phyloP scores from a whole-genome alignment of 176 grass and related monocot genomes.

The Ampelocalamus luodianensis region DNA sequence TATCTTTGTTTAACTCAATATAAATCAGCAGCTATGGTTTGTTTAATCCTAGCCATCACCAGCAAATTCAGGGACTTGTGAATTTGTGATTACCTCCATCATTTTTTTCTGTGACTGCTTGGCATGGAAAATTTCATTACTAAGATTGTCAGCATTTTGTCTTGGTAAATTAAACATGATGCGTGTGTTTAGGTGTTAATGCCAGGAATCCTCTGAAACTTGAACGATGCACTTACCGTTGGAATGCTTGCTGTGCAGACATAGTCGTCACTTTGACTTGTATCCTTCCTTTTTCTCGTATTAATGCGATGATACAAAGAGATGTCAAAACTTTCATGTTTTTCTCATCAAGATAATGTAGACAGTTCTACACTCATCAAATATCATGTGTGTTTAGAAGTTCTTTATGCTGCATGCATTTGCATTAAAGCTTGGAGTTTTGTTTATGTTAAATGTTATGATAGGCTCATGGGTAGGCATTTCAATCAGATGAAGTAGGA shows the following conservation, averaged over 20 bases:
- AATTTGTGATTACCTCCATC: not conserved
- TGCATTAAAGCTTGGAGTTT: too few species aligned
- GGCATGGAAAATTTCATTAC: not conserved
- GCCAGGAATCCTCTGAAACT: not conserved
- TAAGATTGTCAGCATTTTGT: not conserved
- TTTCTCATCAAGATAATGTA: too few species aligned
- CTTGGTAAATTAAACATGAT: not conserved
- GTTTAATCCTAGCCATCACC: not conserved
- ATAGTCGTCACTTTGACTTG: not conserved
- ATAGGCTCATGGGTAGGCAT: too few species aligned
- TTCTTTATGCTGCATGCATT: too few species aligned
- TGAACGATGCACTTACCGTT: not conserved
- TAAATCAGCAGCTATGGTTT: not conserved
- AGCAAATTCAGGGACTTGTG: not conserved
- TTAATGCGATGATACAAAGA: too few species aligned
- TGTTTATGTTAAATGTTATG: too few species aligned
- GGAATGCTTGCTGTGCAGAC: not conserved
- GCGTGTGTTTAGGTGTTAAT: not conserved
- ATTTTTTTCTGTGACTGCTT: slow-evolving; percentile 4
- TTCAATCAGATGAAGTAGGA: too few species aligned
- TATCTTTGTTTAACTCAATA: not conserved
- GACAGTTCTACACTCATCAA: too few species aligned
- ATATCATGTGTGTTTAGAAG: too few species aligned
- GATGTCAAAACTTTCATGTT: too few species aligned
- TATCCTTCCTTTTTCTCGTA: not conserved